These are phyloP conservation scores for Macadamia tetraphylla DNA, from an alignment of 164 flowering plant genomes.

Conservation along the genomic window DNA sequence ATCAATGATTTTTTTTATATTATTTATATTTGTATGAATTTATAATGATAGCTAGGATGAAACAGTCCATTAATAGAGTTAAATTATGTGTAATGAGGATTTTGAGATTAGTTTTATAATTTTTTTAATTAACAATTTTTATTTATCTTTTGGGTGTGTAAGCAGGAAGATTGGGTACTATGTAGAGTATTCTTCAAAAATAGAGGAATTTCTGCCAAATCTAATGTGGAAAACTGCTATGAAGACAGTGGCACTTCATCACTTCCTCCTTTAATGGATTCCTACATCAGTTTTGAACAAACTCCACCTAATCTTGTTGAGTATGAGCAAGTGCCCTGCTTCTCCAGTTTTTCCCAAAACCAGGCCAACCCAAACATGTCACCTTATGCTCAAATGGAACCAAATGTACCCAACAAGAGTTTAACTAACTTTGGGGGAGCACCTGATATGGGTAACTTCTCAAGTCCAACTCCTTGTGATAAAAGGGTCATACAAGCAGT, in stretches of 20 bases:
- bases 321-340: conserved; percentile 60
- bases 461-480: conserved; percentile 28
- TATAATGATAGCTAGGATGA: no score
- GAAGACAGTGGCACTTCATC: conserved; percentile 29
- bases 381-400: conserved; percentile 9
- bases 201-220: conserved; percentile 22
- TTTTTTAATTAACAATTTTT: no score
- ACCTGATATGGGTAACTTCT: conserved; percentile 3
- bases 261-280: conserved; percentile 49
- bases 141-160: background rate
- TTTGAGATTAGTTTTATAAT: no score
- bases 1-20: no score
- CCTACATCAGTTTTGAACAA: conserved; percentile 40
- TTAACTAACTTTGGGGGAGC: conserved; percentile 2
- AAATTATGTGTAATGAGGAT: no score
- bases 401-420: conserved; percentile 11
- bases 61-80: no score
- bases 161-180: conserved; percentile 61
- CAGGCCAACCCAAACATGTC: conserved; percentile 21
- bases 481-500: conserved; percentile 23
- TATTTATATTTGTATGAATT: no score
- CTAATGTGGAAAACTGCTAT: conserved; percentile 20
- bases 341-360: conserved; percentile 38
- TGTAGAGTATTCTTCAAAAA: conserved; percentile 57
- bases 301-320: conserved; percentile 18